Evolutionary conservation across 768 basidiomycete species (phyloP), one percentile per base, ranked within the genome.

Genomic region (Pilatotrama ljubarskyi): DNA sequence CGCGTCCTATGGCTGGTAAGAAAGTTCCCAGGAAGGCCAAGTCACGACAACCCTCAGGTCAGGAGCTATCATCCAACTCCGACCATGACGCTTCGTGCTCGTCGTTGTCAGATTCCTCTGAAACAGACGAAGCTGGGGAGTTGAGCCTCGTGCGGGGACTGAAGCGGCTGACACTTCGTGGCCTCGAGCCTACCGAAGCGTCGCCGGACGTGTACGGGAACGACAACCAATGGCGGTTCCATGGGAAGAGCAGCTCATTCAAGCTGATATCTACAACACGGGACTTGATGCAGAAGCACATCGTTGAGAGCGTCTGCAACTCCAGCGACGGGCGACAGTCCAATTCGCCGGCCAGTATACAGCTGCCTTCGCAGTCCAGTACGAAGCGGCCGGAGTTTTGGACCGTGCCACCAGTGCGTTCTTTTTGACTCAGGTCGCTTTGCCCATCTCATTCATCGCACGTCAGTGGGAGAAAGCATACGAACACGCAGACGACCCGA

Each of bases 161-260:
- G 63, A 75, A 75, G 43, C 72, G 71, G 25, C 61, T 76, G 48
- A 70, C 75, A 49, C 54, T 78, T 52, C 66, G 80, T 58, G 71
- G 75, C 66, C 50, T 78, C 63, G 66, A 74, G 73, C 59, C 75
- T 58, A 74, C 76, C 13, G 72, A 75, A 22, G 75, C 76, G 54
- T 65, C 68, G 5, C 61, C 63, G 8, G 57, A 63, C 15, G 60
- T 63, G 29, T 63, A 64, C 64, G 24, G 55, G 64, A n/a, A 61
- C 13, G 76, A 79, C 58, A 78, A 77, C 58, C 73, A 77, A 58
- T 76, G 79, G 50, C 70, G 85, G 25, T 88, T 85, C 64, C 84
- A 87, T 66, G 86, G 86, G 15, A 81, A 83, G 64, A 86, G 84
- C 67, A 86, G 84, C 64, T 76, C 76, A 14, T 78, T 82, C 36